Conservation (phyloP, 23 red algal genomes). For the Gracilaria domingensis region DNA sequence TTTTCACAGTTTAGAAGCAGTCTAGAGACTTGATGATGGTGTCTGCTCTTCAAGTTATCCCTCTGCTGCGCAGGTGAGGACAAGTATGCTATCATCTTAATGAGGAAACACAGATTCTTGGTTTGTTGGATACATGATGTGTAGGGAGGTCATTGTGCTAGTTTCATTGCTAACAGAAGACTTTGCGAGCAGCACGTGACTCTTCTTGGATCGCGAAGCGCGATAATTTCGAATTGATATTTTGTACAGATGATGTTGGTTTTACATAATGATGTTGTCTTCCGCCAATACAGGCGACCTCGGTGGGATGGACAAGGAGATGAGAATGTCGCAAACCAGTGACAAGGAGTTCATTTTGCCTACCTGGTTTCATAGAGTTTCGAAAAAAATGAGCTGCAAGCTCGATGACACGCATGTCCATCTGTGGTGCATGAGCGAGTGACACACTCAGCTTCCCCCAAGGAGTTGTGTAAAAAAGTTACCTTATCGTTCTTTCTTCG, state of each 20-base stretch:
- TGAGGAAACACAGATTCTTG: too few species aligned
- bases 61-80: too few species aligned
- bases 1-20: too few species aligned
- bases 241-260: neutral
- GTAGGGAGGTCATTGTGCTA: too few species aligned
- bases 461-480: too few species aligned
- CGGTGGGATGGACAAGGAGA: neutral
- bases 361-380: neutral
- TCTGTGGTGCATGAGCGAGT: neutral
- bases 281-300: neutral
- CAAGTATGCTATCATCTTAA: too few species aligned
- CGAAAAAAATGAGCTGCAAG: conserved; percentile 8
- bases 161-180: too few species aligned
- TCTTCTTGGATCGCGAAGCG: neutral
- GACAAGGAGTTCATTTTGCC: neutral
- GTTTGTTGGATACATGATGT: too few species aligned
- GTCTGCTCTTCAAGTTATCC: too few species aligned
- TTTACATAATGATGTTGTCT: neutral
- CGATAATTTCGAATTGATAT: neutral
- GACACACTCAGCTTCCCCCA: neutral
- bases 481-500: conserved; percentile 55
- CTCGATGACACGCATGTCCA: neutral
- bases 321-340: neutral
- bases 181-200: too few species aligned
- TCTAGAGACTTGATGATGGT: too few species aligned